These are phyloP conservation scores for Ophioceras dolichostomum DNA, from an alignment of 2,329 filamentous ascomycete species.

Conservation along the genomic window DNA sequence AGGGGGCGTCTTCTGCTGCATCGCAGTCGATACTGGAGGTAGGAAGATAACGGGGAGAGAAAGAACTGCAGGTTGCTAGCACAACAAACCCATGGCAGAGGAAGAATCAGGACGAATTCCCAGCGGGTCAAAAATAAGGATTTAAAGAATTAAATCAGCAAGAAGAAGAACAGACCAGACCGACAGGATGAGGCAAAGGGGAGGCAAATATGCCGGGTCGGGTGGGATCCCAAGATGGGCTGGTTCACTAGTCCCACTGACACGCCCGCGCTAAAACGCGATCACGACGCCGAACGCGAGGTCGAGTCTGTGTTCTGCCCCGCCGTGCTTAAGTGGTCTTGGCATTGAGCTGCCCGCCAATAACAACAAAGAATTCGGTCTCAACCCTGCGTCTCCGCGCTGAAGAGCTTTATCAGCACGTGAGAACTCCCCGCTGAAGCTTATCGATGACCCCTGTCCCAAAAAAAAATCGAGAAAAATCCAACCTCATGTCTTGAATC, in stretches of 20 bases:
- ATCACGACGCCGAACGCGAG: background rate
- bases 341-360: background rate
- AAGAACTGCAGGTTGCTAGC: too few species aligned
- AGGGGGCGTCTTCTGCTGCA: background rate
- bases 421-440: background rate
- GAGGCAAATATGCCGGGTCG: too few species aligned
- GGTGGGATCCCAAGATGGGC: too few species aligned
- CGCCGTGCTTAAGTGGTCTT: background rate
- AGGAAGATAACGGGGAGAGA: too few species aligned
- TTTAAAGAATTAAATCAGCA: too few species aligned
- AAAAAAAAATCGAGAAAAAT: conserved; percentile 1
- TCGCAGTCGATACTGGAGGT: too few species aligned
- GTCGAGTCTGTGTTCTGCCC: background rate
- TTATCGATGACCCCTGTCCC: conserved; percentile 1
- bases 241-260: background rate
- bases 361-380: too few species aligned
- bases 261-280: conserved; percentile 1
- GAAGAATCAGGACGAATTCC: too few species aligned
- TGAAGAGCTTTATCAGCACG: background rate
- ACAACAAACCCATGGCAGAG: too few species aligned
- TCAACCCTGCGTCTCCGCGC: background rate
- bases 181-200: too few species aligned
- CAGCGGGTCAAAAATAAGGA: too few species aligned
- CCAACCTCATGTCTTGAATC: background rate
- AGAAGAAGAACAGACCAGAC: too few species aligned